Evolutionary conservation across 2,329 filamentous ascomycete species (phyloP).

Genomic region (Hypoxylon sp.): DNA sequence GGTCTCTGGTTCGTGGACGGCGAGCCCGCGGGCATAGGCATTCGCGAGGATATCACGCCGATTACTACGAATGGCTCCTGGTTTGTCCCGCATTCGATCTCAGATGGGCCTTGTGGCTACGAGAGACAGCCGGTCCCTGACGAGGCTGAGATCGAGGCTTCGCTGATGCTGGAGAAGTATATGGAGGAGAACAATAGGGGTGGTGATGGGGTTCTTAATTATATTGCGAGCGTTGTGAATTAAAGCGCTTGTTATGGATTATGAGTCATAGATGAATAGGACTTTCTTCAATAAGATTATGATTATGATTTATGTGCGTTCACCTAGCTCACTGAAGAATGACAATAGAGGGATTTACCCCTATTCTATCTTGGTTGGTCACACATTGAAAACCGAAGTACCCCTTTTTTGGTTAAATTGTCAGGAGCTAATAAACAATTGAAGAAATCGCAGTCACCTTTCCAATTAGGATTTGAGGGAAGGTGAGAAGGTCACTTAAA

Average conservation of each 20-base stretch:
- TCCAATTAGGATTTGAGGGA: no score
- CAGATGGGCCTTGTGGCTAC: slow-evolving; percentile 5
- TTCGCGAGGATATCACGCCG: slow-evolving; percentile 16
- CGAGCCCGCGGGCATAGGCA: slow-evolving; percentile 9
- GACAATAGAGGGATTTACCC: no score
- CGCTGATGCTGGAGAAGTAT: slow-evolving; percentile 3
- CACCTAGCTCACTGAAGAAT: no score
- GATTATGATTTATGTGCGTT: no score
- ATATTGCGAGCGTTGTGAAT: slow-evolving; percentile 9
- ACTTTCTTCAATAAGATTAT: no score
- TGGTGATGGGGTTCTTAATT: slow-evolving; percentile 8
- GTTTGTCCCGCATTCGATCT: slow-evolving; percentile 17
- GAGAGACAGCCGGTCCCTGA: slow-evolving; percentile 4
- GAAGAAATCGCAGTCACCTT: no score
- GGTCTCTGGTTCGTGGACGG: slow-evolving; percentile 13
- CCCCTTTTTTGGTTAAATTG: no score
- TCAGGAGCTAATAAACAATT: no score
- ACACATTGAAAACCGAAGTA: no score
- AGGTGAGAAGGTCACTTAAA: no score
- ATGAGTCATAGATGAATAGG: background rate
- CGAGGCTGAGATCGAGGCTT: slow-evolving; percentile 9
- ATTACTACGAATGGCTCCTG: slow-evolving; percentile 8
- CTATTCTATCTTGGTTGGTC: no score
- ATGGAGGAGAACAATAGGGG: background rate
- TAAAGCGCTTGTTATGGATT: background rate